Evolutionary conservation across 2,329 filamentous ascomycete genomes (phyloP).

Genomic region (Phialocephala sp.): DNA sequence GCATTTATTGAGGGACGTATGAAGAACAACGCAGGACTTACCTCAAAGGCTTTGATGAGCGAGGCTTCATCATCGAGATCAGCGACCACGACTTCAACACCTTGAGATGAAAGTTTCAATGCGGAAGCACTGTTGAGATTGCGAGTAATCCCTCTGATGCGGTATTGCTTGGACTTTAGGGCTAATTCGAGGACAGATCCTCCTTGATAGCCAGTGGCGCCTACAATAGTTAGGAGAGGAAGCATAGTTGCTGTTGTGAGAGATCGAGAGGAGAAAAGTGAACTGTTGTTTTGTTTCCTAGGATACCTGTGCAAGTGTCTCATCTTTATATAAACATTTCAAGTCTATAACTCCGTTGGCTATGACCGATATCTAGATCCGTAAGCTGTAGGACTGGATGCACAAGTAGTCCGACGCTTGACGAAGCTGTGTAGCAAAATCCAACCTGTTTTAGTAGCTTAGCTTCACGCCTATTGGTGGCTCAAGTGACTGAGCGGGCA

Average conservation of each 20-base stretch:
- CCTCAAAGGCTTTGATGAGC: conserved; percentile 49
- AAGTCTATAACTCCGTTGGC: too few species aligned
- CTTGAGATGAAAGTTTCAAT: conserved; percentile 45
- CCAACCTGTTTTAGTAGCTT: too few species aligned
- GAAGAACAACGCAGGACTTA: conserved; percentile 18
- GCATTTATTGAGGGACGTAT: neutral
- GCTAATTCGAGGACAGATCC: conserved; percentile 53
- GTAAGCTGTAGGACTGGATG: too few species aligned
- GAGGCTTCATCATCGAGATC: conserved; percentile 49
- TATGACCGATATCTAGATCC: too few species aligned
- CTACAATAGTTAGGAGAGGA: conserved; percentile 47
- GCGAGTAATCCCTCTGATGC: conserved; percentile 53
- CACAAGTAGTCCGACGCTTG: too few species aligned
- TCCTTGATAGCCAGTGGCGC: conserved; percentile 56
- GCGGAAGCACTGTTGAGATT: conserved; percentile 49
- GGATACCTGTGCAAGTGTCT: neutral
- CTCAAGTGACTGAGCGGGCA: too few species aligned
- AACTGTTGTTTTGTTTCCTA: neutral
- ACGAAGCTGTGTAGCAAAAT: too few species aligned
- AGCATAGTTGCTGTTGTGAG: conserved; percentile 16
- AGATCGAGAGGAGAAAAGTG: neutral
- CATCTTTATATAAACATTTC: neutral
- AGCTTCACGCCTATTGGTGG: too few species aligned
- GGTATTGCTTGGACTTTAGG: conserved; percentile 45
- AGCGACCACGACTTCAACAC: conserved; percentile 51